These are phyloP conservation scores for Diaporthe vaccinii DNA, from an alignment of 2,329 filamentous ascomycete genomes.

Conservation along the genomic window DNA sequence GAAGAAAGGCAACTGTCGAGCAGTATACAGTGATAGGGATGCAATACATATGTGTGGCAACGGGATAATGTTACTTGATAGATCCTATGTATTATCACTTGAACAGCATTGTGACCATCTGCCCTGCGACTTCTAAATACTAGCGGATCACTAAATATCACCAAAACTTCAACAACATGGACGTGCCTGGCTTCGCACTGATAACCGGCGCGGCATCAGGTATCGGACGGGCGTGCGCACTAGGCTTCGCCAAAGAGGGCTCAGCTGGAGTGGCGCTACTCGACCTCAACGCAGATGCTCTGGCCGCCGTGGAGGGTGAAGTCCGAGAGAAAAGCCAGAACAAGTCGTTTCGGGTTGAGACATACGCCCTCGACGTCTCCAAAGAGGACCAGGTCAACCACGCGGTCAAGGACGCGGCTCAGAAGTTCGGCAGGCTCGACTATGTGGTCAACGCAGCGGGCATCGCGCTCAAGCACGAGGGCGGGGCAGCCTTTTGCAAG, in stretches of 20 bases:
- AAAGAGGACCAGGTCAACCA: slow-evolving; percentile 49
- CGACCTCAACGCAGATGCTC: slow-evolving; percentile 45
- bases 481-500: slow-evolving; percentile 52
- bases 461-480: slow-evolving; percentile 53
- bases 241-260: slow-evolving; percentile 48
- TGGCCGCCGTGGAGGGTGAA: slow-evolving; percentile 42
- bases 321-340: slow-evolving; percentile 41
- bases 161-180: slow-evolving; percentile 39
- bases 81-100: no score
- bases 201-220: slow-evolving; percentile 51
- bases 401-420: slow-evolving; percentile 47
- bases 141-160: neutral
- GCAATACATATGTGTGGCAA: neutral
- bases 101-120: neutral
- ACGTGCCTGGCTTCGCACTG: slow-evolving; percentile 50
- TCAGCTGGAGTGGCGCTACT: slow-evolving; percentile 48
- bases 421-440: slow-evolving; percentile 54
- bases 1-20: neutral
- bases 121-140: neutral
- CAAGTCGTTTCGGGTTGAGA: neutral
- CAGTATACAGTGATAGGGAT: neutral
- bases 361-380: slow-evolving; percentile 46
- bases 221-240: slow-evolving; percentile 49
- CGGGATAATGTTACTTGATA: no score
- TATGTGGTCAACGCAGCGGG: slow-evolving; percentile 58